Evolutionary conservation across 768 basidiomycete genomes (phyloP), one percentile per base, ranked within the genome.

Genomic region (Rhizopogon vesiculosus): DNA sequence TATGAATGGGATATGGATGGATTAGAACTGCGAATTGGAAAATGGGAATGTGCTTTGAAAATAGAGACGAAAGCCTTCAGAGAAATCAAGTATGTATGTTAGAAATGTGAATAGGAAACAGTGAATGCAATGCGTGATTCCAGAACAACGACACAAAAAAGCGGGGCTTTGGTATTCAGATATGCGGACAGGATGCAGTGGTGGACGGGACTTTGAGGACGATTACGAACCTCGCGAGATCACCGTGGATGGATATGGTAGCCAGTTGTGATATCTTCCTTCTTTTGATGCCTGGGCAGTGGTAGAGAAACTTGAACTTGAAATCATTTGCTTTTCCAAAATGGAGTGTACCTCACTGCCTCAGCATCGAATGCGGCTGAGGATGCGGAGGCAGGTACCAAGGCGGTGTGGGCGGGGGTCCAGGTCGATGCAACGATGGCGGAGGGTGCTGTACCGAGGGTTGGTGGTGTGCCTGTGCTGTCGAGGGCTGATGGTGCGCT

Each of bases 391-490:
- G 33, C 31, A 48, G 18, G 18, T 48, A 48, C 64, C 66, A 66
- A 38, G 59, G 56, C 13, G 64, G 62, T 33, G 66, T 60, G 29
- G 64, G 60, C 7, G 63, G 63, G 9, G 61, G 50, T 15, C 45
- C 59, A 38, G 18, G 49, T 41, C 44, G 46, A 42, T 33, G 31
- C 31, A 33, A 33, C 8, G 31, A 33, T 3, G 41, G 33, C 22
- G 31, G 13, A 19, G 46, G 18, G 13, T 48, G 46, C 4, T 48
- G 46, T 0, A 29, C 44, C 5, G 44, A 28, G 31, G 46, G 4
- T 33, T 54, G 44, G 12, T 56, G 54, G n/a, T 57, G 60, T 31
- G 56, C 59, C 56, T 64, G 65, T 43, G 64, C 57, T 40, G 62
- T 55, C 18, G 62, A 60, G 4, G 44, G 6, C n/a, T 35, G 51